Evolutionary conservation across 768 basidiomycete genomes (phyloP).

Genomic region (Pisolithus marmoratus): DNA sequence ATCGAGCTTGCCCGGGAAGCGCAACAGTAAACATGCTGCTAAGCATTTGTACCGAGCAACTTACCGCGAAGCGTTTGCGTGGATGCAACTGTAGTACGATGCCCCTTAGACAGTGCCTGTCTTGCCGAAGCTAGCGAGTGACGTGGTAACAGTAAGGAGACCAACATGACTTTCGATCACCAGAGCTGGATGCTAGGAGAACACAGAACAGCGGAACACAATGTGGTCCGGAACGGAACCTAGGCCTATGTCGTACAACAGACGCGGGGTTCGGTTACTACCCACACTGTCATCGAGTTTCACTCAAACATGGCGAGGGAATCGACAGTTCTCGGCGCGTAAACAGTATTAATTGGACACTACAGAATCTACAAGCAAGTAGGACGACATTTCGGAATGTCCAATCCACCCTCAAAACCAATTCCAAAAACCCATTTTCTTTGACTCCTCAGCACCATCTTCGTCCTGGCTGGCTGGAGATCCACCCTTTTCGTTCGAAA

Average conservation of each 20-base stretch:
- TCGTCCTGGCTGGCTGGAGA: background rate
- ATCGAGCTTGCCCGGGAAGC: constrained; percentile 10
- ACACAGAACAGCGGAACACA: background rate
- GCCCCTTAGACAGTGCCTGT: too few relatives aligned
- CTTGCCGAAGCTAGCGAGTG: too few relatives aligned
- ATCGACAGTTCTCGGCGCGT: too few relatives aligned
- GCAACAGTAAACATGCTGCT: background rate
- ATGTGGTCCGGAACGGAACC: constrained; percentile 6
- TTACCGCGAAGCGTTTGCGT: constrained; percentile 12
- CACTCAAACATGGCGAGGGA: too few relatives aligned
- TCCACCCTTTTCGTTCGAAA: background rate
- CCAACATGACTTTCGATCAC: constrained; percentile 1
- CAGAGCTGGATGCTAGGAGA: background rate
- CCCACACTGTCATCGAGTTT: too few relatives aligned
- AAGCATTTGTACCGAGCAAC: constrained; percentile 2
- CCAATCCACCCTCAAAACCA: constrained; percentile 4
- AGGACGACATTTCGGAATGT: background rate
- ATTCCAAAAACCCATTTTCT: constrained; percentile 3
- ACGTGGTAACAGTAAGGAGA: constrained; percentile 2
- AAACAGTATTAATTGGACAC: background rate
- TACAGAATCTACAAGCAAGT: background rate
- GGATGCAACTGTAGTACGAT: background rate
- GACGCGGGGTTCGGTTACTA: too few relatives aligned
- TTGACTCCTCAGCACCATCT: background rate
- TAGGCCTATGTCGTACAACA: background rate